Evolutionary conservation across 306 rosid genomes (phyloP), one percentile per base, ranked within the genome.

Genomic region (Quercus variabilis): DNA sequence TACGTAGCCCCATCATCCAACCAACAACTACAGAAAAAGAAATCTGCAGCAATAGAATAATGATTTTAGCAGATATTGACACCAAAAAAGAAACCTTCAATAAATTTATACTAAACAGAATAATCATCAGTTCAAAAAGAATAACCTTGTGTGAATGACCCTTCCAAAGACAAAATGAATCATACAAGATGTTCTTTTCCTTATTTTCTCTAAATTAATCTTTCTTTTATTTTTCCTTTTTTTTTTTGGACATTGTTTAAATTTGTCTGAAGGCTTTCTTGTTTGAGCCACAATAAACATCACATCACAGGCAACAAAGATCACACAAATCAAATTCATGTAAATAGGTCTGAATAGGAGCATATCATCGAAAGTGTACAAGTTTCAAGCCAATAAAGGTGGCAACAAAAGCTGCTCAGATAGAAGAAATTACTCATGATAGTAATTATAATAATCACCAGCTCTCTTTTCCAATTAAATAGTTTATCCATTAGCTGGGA

Each of bases 11-110:
- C 87, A 78, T 81, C 43, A 90, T 87, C 97, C 98, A 93, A 43
- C 91, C 90, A 79, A 83, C 77, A 67, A 91, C 85, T 31, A 93
- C 98, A 73, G 89, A 88, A 83, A 89, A 89, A 28, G 98, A 97
- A 82, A 91, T 86, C 97, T 93, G 93, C 97, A 89, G 7, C 46
- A 60, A 80, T 49, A 84, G 2, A 65, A 60, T 60, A 76, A 71
- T 30, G 12, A 35, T 43, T 33, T 60, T 1, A 59, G 58, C 70
- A 69, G 57, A 21, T 38, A 60, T 68, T 55, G 30, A 41, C 20
- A 41, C 51, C 33, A 79, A 43, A 52, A 52, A 75, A 17, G 38
- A 46, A n/a, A n/a, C n/a, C n/a, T n/a, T n/a, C n/a, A n/a, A n/a
- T n/a, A n/a, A n/a, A n/a, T n/a, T n/a, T n/a, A n/a, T n/a, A n/a